Base-by-base conservation (phyloP, 2,329 filamentous ascomycete species). In the Sclerotinia borealis region DNA sequence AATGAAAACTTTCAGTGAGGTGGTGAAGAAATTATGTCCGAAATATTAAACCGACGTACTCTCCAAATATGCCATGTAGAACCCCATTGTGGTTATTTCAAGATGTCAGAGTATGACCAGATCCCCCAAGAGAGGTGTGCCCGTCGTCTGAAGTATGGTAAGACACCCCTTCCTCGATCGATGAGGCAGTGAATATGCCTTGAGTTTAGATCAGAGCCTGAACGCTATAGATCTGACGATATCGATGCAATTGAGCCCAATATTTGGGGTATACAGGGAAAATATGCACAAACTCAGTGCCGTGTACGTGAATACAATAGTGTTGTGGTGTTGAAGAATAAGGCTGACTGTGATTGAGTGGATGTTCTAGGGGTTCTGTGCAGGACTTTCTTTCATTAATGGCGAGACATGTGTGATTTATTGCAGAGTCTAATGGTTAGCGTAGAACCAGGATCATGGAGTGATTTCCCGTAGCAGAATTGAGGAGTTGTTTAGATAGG, bases 391-490 rank as follows among this genome's bases (percentile, higher is more conserved):
- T 64, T 79, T 78, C 79, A 81, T 79, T 79, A 78, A 80, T 77
- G 77, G 81, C 80, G 81, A 84, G 79, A 81, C 80, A 83, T 81
- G 81, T 83, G 82, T 85, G 80, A 79, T 86, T 85, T 86, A 85
- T 85, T 85, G 81, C 81, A 72, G 69, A 72, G 68, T 68, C 68
- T 71, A 68, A 68, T 39, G 66, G 67, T 71, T 74, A 74, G 73
- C 70, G 73, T 64, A 52, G 65, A 64, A 65, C 73, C 71, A 70
- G 73, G 72, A 71, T 72, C 68, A 67, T 68, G 70, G 67, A 68
- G 67, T 69, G 67, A 66, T 66, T 64, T 72, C 64, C 68, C 69
- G 69, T 68, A 68, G 68, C 65, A 67, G 65, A 64, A 68, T 69
- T 67, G 67, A 71, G 67, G 66, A 65, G 66, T 65, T 65, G 63